phyloP scores from a whole-genome alignment of 352 stramenopile genomes.

The Phytophthora hybrid region DNA sequence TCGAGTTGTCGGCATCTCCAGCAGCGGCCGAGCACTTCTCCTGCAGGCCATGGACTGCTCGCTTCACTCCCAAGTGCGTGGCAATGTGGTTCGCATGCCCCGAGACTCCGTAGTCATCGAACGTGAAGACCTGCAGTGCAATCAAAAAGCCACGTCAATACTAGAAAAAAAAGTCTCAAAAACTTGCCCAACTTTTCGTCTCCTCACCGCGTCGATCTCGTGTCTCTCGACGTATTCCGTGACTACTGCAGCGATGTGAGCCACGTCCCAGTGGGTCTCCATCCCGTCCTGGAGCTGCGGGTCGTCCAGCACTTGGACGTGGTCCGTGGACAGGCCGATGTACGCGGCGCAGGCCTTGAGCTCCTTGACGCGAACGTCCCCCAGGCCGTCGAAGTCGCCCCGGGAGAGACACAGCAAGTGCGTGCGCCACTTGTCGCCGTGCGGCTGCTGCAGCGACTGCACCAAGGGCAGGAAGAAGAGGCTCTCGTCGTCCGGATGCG shows the following conservation, averaged over 20 bases:
- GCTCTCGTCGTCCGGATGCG: slow-evolving; percentile 97
- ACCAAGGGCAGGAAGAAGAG: slow-evolving; percentile 97
- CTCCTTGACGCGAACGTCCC: slow-evolving; percentile 86
- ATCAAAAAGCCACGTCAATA: background rate
- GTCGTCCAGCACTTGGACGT: slow-evolving; percentile 82
- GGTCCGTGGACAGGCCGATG: slow-evolving; percentile 54
- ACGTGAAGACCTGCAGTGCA: slow-evolving; percentile 89
- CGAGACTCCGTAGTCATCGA: slow-evolving; percentile 94
- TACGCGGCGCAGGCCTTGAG: slow-evolving; percentile 63
- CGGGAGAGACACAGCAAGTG: slow-evolving; percentile 93
- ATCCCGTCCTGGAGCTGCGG: slow-evolving; percentile 89
- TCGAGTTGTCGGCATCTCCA: no score
- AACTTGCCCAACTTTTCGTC: background rate
- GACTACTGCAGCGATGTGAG: slow-evolving; percentile 74
- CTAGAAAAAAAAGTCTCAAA: background rate
- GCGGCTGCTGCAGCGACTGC: slow-evolving; percentile 55
- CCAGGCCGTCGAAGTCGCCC: slow-evolving; percentile 94
- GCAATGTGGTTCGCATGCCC: slow-evolving; percentile 95
- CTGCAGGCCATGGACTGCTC: slow-evolving; percentile 53
- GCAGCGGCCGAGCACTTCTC: slow-evolving; percentile 40
- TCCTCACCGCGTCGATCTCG: slow-evolving; percentile 68
- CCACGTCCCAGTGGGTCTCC: slow-evolving; percentile 70
- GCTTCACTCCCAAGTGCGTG: slow-evolving; percentile 65
- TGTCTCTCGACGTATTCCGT: slow-evolving; percentile 61
- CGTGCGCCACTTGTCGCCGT: slow-evolving; percentile 52